Conservation (phyloP, 306 rosid genomes). For the Hippophae rhamnoides region DNA sequence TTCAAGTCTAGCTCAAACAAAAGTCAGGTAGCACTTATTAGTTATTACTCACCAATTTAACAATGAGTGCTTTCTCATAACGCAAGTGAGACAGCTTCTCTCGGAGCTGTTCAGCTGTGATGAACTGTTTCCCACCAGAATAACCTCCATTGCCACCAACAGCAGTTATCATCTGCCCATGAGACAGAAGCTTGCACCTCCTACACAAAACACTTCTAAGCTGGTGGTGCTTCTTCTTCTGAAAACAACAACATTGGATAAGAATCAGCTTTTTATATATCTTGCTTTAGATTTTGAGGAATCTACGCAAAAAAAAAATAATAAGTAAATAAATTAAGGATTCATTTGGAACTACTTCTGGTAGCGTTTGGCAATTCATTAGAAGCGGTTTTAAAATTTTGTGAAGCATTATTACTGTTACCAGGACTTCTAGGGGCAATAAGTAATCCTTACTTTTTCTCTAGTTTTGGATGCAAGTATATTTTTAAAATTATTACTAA, state of each 20-base stretch:
- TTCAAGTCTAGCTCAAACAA: conserved; percentile 3
- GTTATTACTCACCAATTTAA: conserved; percentile 52
- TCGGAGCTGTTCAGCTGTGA: conserved; percentile 78
- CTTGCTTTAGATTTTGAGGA: too few species aligned
- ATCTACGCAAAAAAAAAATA: too few species aligned
- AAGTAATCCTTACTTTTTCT: too few species aligned
- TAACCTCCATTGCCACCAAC: conserved; percentile 98
- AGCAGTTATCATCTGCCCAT: conserved; percentile 88
- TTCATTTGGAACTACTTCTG: too few species aligned
- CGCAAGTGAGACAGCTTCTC: conserved; percentile 73
- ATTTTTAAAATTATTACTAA: too few species aligned
- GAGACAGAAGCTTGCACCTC: conserved; percentile 74
- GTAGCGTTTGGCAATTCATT: too few species aligned
- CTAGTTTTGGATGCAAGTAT: too few species aligned
- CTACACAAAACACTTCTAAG: conserved; percentile 70
- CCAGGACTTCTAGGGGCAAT: too few species aligned
- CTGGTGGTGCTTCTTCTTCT: conserved; percentile 95
- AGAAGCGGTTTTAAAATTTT: too few species aligned
- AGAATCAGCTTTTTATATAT: background rate
- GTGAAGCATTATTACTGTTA: too few species aligned
- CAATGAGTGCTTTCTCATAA: conserved; percentile 57
- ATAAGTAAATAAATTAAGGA: too few species aligned
- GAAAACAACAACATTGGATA: conserved; percentile 11
- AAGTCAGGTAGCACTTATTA: background rate
- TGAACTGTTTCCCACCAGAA: conserved; percentile 67